Evolutionary conservation across 2,329 filamentous ascomycete genomes (phyloP).

Genomic region (Fusarium pseudograminearum): DNA sequence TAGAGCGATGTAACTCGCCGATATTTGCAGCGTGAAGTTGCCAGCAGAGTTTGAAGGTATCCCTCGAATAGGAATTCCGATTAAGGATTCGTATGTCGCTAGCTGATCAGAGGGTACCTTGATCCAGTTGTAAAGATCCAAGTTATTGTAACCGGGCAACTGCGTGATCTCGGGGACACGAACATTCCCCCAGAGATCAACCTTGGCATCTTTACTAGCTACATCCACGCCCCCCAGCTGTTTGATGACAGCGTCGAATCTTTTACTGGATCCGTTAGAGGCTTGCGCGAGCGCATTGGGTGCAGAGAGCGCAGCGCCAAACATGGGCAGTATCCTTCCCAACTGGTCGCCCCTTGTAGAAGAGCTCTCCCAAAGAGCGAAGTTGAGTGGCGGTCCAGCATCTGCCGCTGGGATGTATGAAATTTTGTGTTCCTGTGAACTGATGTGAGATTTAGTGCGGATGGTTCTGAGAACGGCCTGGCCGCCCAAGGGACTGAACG

Average conservation of each 20-base stretch:
- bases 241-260: not conserved
- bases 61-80: slow-evolving; percentile 5
- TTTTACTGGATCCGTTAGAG: not conserved
- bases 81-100: not conserved
- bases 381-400: not conserved
- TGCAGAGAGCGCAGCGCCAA: not conserved
- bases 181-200: slow-evolving; percentile 7
- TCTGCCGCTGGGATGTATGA: not conserved
- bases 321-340: no score
- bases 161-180: slow-evolving; percentile 2
- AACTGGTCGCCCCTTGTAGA: fast-evolving
- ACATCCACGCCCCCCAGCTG: not conserved
- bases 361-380: not conserved
- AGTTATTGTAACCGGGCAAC: not conserved
- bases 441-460: not conserved
- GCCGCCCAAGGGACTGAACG: not conserved
- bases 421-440: not conserved
- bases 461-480: slow-evolving; percentile 8
- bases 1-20: not conserved
- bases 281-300: not conserved
- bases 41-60: not conserved
- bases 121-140: not conserved
- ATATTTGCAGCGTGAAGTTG: not conserved
- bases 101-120: not conserved
- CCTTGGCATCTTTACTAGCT: not conserved